Evolutionary conservation across 306 rosid genomes (phyloP), one percentile per base, ranked within the genome.

Genomic region (Pyrus communis): DNA sequence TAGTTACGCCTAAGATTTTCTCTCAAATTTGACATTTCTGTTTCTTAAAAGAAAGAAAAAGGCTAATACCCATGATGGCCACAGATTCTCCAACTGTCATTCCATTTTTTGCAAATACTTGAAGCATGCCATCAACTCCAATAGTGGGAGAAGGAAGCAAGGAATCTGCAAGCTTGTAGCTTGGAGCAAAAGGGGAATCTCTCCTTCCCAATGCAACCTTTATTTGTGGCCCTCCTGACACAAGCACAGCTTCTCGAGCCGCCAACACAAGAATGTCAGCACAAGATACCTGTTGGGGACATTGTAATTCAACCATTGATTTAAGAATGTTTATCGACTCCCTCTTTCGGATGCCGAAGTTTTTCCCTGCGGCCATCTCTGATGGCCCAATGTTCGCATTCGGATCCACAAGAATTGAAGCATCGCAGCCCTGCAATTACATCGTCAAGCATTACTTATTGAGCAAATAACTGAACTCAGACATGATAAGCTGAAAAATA

Each of bases 201-300:
- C 77, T 65, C 2, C 85, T 75, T 23, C 85, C 85, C 77, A 78
- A 63, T 15, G 77, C 80, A 78, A 82, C 77, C 65, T 74, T 45
- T 52, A 82, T 78, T 0, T 31, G 66, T 13, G 85, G 85, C 59
- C 85, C 82, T 75, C 81, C 83, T 11, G 83, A 64, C 59, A 21
- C 3, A 66, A 70, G 68, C 69, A 79, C 83, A 1, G 83, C 86
- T 67, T 83, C 86, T 27, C 83, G 71, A 6, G 83, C 83, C 9
- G 83, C 83, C 81, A 83, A 25, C 27, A 83, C 57, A 19, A 83
- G 80, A 70, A 83, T 75, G 62, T 79, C 86, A 25, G 86, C 63
- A 49, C 86, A 83, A 38, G 83, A 83, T 75, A 83, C 83, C 78
- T 74, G 82, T 23, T 46, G 25, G 13, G 85, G 79, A 62, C 83